Evolutionary conservation across 768 basidiomycete genomes (phyloP).

Genomic region (Hebeloma cylindrosporum): DNA sequence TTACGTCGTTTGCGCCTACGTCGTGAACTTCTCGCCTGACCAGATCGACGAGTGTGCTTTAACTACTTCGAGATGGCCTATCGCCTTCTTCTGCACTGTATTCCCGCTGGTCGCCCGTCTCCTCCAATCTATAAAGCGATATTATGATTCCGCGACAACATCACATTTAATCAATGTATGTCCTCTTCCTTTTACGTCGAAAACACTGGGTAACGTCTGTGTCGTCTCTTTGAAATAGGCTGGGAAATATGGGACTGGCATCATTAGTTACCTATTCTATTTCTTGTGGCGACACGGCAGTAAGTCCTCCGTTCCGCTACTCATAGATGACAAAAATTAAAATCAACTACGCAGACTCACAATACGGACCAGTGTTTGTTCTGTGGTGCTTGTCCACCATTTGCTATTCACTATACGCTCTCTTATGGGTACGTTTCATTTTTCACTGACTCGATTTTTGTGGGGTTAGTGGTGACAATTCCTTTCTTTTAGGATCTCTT

Average conservation of each 20-base stretch:
- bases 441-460: not conserved
- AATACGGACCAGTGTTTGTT: constrained; percentile 52
- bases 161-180: constrained; percentile 88
- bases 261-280: constrained; percentile 67
- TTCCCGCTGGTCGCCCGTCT: constrained; percentile 78
- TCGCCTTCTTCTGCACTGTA: constrained; percentile 55
- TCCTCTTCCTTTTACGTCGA: not conserved
- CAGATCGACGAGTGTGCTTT: constrained; percentile 49
- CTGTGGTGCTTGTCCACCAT: constrained; percentile 68
- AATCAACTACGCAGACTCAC: constrained; percentile 21
- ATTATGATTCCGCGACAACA: constrained; percentile 65
- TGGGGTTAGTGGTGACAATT: not conserved
- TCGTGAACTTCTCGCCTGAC: constrained; percentile 46
- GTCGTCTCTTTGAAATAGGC: constrained; percentile 46
- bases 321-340: not conserved
- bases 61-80: constrained; percentile 54
- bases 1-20: constrained; percentile 75
- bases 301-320: constrained; percentile 20
- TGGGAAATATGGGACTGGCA: constrained; percentile 77
- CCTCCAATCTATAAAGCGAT: constrained; percentile 87
- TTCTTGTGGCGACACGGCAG: constrained; percentile 77
- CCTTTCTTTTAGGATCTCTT: constrained; percentile 59
- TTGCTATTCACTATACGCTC: constrained; percentile 67
- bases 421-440: constrained; percentile 79
- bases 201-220: not conserved